phyloP scores from a whole-genome alignment of 2,329 filamentous ascomycete genomes.

The Xylariaceae sp. region DNA sequence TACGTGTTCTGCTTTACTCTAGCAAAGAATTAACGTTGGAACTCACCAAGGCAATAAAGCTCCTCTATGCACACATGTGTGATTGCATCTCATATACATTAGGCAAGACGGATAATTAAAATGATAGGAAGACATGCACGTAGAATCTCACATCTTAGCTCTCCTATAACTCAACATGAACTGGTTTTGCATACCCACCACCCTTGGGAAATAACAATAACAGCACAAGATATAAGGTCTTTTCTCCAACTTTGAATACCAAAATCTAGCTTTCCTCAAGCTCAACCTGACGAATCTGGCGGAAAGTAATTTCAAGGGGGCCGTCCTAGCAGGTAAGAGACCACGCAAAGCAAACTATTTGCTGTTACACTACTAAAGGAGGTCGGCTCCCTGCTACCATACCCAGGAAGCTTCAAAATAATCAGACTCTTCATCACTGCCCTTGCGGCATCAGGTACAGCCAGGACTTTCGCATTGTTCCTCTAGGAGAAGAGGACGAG shows the following conservation, averaged over 20 bases:
- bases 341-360: slow-evolving; percentile 45
- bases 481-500: slow-evolving; percentile 32
- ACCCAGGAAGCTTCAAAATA: slow-evolving; percentile 39
- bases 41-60: too few relatives aligned
- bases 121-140: too few relatives aligned
- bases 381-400: slow-evolving; percentile 39
- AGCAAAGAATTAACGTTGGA: too few relatives aligned
- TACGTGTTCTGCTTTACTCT: too few relatives aligned
- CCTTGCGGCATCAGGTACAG: slow-evolving; percentile 52
- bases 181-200: too few relatives aligned
- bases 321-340: slow-evolving; percentile 44
- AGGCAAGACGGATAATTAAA: too few relatives aligned
- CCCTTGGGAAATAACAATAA: too few relatives aligned
- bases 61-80: too few relatives aligned
- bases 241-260: slow-evolving; percentile 46
- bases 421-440: slow-evolving; percentile 43
- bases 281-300: slow-evolving; percentile 36
- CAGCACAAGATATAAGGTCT: too few relatives aligned
- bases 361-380: slow-evolving; percentile 45
- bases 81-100: too few relatives aligned
- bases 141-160: too few relatives aligned
- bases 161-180: too few relatives aligned
- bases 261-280: slow-evolving; percentile 43
- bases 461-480: slow-evolving; percentile 47
- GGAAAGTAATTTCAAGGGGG: slow-evolving; percentile 50